Conservation (phyloP, 1,284 basidiomycete genomes). For the Puccinia horiana region DNA sequence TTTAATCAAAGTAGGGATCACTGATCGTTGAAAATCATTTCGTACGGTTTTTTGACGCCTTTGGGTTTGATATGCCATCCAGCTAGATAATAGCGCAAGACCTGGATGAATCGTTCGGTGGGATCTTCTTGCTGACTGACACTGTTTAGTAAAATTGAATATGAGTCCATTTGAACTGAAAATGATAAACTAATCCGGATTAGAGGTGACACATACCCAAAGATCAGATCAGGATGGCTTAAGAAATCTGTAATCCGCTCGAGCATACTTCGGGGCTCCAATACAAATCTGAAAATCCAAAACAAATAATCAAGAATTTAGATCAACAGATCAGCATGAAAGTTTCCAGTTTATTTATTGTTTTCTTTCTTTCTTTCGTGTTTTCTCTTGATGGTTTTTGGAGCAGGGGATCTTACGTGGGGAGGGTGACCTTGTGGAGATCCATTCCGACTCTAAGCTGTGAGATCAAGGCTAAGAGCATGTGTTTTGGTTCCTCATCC, state of each 20-base stretch:
- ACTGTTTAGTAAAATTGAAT: constrained; percentile 59
- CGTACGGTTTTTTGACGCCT: constrained; percentile 97
- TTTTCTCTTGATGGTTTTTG: background rate
- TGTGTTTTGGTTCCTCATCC: constrained; percentile 60
- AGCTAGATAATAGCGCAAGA: constrained; percentile 92
- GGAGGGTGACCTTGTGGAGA: constrained; percentile 77
- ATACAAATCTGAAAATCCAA: constrained; percentile 73
- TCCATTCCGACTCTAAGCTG: constrained; percentile 93
- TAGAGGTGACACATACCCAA: constrained; percentile 68
- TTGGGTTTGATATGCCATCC: constrained; percentile 99
- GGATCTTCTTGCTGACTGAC: constrained; percentile 74
- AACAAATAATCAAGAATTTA: background rate
- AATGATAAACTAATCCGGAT: background rate
- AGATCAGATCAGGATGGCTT: constrained; percentile 96
- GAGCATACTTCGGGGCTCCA: constrained; percentile 88
- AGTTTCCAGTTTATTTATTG: background rate
- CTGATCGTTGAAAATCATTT: constrained; percentile 50
- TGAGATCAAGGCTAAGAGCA: constrained; percentile 67
- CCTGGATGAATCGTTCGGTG: constrained; percentile 86
- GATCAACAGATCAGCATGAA: constrained; percentile 8
- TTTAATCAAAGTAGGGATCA: background rate
- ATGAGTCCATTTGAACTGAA: constrained; percentile 38
- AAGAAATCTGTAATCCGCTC: constrained; percentile 99
- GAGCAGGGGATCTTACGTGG: constrained; percentile 13
- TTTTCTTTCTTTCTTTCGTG: background rate